A percentile compares a stretch with the other conserved stretches of the same genome.
phyloP scores from a whole-genome alignment of 768 basidiomycete genomes.

The Daedaleopsis sinensis region DNA sequence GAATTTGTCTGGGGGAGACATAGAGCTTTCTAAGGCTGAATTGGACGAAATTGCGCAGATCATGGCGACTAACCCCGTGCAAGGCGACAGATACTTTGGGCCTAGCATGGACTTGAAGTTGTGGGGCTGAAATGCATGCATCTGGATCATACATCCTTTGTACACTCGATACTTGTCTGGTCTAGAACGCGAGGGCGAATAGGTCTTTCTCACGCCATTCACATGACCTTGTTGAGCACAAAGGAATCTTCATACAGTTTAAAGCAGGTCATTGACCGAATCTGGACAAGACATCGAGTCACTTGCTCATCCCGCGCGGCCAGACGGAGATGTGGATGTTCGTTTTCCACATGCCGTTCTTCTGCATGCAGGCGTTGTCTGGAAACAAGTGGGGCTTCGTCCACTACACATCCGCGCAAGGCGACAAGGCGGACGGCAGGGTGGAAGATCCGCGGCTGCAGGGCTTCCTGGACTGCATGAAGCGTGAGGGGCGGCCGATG shows the following conservation, averaged over 20 bases:
- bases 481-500: conserved; percentile 26
- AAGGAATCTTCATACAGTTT: too few relatives aligned
- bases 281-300: too few relatives aligned
- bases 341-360: background rate
- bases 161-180: too few relatives aligned
- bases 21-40: conserved; percentile 37
- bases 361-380: background rate
- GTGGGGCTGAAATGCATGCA: conserved; percentile 33
- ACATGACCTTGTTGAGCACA: too few relatives aligned
- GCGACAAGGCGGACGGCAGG: background rate
- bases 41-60: conserved; percentile 39
- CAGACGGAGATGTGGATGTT: conserved; percentile 23
- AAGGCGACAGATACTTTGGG: conserved; percentile 39
- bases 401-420: background rate
- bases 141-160: too few relatives aligned
- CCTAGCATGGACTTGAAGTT: conserved; percentile 23
- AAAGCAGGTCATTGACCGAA: too few relatives aligned
- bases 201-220: too few relatives aligned
- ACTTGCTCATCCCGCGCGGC: background rate
- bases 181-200: too few relatives aligned
- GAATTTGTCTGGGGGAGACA: conserved; percentile 42
- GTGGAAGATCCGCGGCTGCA: background rate
- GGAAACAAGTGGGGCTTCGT: conserved; percentile 2
- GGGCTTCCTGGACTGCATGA: conserved; percentile 29
- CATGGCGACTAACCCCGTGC: conserved; percentile 37